phyloP scores from a whole-genome alignment of 768 basidiomycete genomes.

The Amanita pallidorosea region DNA sequence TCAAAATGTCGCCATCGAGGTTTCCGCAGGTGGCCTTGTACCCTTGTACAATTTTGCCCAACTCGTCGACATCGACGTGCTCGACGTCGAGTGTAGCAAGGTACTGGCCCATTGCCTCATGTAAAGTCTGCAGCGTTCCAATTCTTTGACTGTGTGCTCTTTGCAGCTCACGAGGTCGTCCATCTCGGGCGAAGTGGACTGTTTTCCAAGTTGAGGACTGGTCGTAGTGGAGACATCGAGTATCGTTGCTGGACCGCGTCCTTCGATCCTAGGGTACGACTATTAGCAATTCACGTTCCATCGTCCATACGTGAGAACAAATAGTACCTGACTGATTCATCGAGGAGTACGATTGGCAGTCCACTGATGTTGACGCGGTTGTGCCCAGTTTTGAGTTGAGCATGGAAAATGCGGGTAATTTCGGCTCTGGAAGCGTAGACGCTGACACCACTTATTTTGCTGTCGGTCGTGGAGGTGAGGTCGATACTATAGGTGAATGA shows the following conservation, averaged over 20 bases:
- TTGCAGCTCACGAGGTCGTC: constrained; percentile 15
- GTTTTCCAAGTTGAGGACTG: constrained; percentile 9
- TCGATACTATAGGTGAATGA: constrained; percentile 4
- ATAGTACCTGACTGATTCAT: too few species aligned
- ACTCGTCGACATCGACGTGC: constrained; percentile 10
- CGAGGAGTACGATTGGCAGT: constrained; percentile 25
- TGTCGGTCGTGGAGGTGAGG: constrained; percentile 13
- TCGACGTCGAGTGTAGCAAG: constrained; percentile 23
- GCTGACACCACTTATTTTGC: constrained; percentile 22
- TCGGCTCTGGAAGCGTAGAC: constrained; percentile 28
- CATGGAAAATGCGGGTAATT: constrained; percentile 22
- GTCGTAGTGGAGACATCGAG: constrained; percentile 30
- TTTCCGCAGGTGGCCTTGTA: constrained; percentile 22
- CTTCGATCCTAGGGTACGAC: too few species aligned
- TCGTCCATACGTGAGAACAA: too few species aligned
- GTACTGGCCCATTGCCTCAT: constrained; percentile 22
- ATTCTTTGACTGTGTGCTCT: constrained; percentile 16
- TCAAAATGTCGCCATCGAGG: constrained; percentile 20
- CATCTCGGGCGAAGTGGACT: constrained; percentile 17
- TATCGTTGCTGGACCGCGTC: constrained; percentile 32
- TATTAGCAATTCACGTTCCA: too few species aligned
- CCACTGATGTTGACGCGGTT: constrained; percentile 29
- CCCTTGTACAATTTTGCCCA: constrained; percentile 18
- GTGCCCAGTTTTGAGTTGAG: constrained; percentile 22
- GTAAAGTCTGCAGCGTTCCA: constrained; percentile 15